These are phyloP conservation scores for Sarcodon aspratus DNA, from an alignment of 768 basidiomycete genomes.

Conservation along the genomic window DNA sequence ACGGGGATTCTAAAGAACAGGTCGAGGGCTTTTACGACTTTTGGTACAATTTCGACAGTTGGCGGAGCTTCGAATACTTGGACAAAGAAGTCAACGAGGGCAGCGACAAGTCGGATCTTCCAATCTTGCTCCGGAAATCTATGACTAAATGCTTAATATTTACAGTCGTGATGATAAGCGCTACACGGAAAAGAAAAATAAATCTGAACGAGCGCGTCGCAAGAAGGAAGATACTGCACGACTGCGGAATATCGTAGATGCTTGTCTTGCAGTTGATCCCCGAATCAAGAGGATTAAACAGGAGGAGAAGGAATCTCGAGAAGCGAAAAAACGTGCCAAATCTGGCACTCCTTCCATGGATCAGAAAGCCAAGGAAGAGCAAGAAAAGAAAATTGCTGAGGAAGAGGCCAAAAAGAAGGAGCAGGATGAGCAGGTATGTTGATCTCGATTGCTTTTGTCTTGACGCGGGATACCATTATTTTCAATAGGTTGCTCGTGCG, in stretches of 20 bases:
- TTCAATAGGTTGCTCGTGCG: constrained; percentile 38
- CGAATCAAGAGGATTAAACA: constrained; percentile 96
- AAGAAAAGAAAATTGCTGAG: constrained; percentile 53
- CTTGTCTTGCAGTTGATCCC: constrained; percentile 74
- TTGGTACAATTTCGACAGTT: constrained; percentile 99
- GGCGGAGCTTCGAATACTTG: constrained; percentile 94
- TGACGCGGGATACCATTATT: neutral
- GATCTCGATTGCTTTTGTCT: neutral
- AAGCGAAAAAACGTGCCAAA: constrained; percentile 74
- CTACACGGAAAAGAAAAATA: constrained; percentile 99
- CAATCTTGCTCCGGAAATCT: neutral
- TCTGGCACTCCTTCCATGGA: constrained; percentile 28
- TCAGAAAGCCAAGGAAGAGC: constrained; percentile 38
- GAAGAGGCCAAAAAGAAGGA: constrained; percentile 69
- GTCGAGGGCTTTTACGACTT: constrained; percentile 97
- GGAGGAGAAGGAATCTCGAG: constrained; percentile 89
- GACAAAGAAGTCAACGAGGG: constrained; percentile 99
- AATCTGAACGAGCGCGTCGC: constrained; percentile 85
- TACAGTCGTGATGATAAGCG: constrained; percentile 93
- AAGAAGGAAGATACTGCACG: constrained; percentile 98
- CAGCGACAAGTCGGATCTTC: constrained; percentile 65
- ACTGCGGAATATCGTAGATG: constrained; percentile 77
- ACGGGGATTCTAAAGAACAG: constrained; percentile 62
- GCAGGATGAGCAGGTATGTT: constrained; percentile 69
- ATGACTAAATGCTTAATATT: neutral